Conservation (phyloP, 1,139 yeast species). For the Magnusiomyces suaveolens region DNA sequence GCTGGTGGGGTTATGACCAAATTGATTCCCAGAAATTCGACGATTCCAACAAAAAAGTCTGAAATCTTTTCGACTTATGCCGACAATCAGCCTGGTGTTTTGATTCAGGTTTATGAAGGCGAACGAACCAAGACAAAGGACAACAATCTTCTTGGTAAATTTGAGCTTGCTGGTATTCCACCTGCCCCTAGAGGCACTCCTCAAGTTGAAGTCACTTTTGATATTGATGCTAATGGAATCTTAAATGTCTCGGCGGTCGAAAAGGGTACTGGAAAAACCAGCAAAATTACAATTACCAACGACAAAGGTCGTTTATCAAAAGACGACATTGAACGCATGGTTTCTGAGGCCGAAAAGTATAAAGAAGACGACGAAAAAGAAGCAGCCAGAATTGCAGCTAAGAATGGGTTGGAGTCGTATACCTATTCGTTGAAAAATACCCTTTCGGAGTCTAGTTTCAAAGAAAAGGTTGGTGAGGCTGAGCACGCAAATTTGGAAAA, state of each 20-base stretch:
- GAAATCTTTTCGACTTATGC: conserved; percentile 99
- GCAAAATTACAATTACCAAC: conserved; percentile 99
- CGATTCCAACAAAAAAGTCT: conserved; percentile 99
- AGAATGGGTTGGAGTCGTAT: conserved; percentile 98
- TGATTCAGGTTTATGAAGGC: conserved; percentile 99
- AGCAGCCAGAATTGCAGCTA: conserved; percentile 99
- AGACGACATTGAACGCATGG: no score
- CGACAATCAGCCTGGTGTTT: conserved; percentile 98
- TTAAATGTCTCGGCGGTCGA: conserved; percentile 99
- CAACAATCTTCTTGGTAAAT: conserved; percentile 98
- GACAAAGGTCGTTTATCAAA: conserved; percentile 99
- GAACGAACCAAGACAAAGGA: conserved; percentile 99
- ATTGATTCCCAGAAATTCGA: conserved; percentile 99
- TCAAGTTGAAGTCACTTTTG: conserved; percentile 99
- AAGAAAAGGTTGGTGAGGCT: no score
- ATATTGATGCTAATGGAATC: no score
- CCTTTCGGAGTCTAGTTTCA: background rate
- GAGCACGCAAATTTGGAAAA: conserved; percentile 71
- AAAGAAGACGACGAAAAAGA: conserved; percentile 98
- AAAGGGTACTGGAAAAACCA: conserved; percentile 98
- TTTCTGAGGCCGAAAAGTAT: conserved; percentile 99
- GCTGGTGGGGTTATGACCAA: conserved; percentile 99
- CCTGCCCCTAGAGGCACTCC: conserved; percentile 99
- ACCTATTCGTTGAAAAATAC: conserved; percentile 48
- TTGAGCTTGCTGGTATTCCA: conserved; percentile 97